Base-by-base conservation (phyloP, 2,329 filamentous ascomycete genomes). In the Dactylellina parvicollis region DNA sequence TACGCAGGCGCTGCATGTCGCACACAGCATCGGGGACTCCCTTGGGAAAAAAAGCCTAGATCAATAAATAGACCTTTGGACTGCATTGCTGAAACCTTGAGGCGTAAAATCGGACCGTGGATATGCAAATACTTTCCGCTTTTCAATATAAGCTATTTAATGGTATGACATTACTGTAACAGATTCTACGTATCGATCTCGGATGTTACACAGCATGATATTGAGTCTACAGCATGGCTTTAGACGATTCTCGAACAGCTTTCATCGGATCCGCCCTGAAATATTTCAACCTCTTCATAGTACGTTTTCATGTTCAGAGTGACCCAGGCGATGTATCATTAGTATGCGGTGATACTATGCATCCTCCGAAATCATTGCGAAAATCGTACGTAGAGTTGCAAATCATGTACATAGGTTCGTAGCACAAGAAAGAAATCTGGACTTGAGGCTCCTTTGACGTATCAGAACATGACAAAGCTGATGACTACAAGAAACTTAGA, bases 121-220 rank as follows among this genome's bases (percentile, higher is more conserved):
- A 59, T 47, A 26, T 44, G 36, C 32, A 28, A 28, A n/a, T 18
- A 14, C 20, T 44, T 44, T 10, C 16, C 3, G 10, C 7, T 22
- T 8, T 24, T 14, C 20, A 26, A 47, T 47, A 18, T 3, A 22
- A 47, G 12, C 12, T 32, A 5, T 32, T 32, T 26, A 22, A 8
- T 8, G 40, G 40, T 5, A 44, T 44, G 44, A 4, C 16, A 26
- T 24, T 20, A 18, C 7, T 22, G n/a, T 5, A 5, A 22, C 24
- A 47, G 44, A 12, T 14, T n/a, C 5, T 4, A 14, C 12, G 34
- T 3, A 38, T 9, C 12, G 34, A 12, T 3, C 3, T 38, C 12
- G 12, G 34, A n/a, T 38, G 67, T 72, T 72, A 65, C 60, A 72
- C 67, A 30, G 28, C 59, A 65, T 72, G 49, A 22, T 65, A 72